Evolutionary conservation across 768 basidiomycete genomes (phyloP), one percentile per base, ranked within the genome.

Genomic region (Suillus plorans): DNA sequence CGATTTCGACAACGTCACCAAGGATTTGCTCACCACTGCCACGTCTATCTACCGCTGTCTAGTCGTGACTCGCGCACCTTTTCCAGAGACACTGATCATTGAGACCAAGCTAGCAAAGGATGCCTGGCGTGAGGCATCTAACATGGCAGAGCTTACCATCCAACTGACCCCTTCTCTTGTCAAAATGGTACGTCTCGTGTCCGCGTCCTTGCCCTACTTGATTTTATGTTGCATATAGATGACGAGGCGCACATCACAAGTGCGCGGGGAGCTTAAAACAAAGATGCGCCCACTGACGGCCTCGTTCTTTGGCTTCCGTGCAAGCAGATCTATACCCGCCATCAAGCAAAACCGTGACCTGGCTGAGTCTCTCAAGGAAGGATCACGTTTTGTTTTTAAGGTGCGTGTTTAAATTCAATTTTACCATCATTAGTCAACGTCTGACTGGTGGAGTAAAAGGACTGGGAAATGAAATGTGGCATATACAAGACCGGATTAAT

Each of bases 401-500:
- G 63, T 66, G 50, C 50, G 8, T 52, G 50, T 52, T 52, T 50
- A 50, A 50, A 50, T 50, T 50, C 49, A 50, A 50, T 28, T 50
- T 52, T 2, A 52, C 37, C 0, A 39, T 63, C 18, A 7, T 60
- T 42, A 12, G 31, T 61, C 5, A 45, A 60, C 4, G 6, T 25
- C 20, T 57, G 25, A 61, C 41, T 39, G 50, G 28, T 4, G 4
- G 50, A 2, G 7, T 10, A 52, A 52, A 18, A 63, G 64, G 64
- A 55, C 36, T 63, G 25, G 10, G 50, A 63, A 31, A 63, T 5
- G 18, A 47, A 49, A 58, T 64, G 64, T 28, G 74, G 74, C 14
- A 52, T 76, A 0, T 77, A 73, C 63, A 67, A 74, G 62, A 62
- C 69, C n/a, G 42, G 14, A 0, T 69, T 75, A 25, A 66, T 76